These are phyloP conservation scores for Pezicula carpinea DNA, from an alignment of 2,329 filamentous ascomycete species.

Conservation along the genomic window DNA sequence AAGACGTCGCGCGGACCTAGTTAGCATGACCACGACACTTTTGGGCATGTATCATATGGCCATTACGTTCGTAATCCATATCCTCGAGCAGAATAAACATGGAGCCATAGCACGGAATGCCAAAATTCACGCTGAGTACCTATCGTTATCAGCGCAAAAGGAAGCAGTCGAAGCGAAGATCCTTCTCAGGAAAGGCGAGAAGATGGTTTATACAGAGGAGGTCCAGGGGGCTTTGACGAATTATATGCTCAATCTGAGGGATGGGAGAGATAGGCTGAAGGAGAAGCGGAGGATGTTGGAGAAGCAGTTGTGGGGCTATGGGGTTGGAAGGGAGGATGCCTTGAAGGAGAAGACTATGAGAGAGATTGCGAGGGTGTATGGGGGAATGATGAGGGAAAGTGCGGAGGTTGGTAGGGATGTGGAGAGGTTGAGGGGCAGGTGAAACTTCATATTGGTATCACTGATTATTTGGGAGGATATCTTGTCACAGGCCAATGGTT, in stretches of 20 bases:
- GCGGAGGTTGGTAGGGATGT: constrained; percentile 27
- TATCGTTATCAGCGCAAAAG: constrained; percentile 15
- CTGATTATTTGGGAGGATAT: too few species aligned
- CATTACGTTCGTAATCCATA: constrained; percentile 19
- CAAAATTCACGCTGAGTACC: constrained; percentile 13
- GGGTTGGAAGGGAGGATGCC: constrained; percentile 22
- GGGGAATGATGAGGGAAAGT: constrained; percentile 23
- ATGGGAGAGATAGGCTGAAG: constrained; percentile 22
- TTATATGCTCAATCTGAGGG: constrained; percentile 22
- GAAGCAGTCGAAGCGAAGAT: constrained; percentile 11
- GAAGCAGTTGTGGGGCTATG: constrained; percentile 26
- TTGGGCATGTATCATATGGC: constrained; percentile 20
- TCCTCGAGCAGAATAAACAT: constrained; percentile 26
- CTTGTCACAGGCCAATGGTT: too few species aligned
- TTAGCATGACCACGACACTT: constrained; percentile 25
- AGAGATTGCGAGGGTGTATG: constrained; percentile 28
- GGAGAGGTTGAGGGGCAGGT: constrained; percentile 21
- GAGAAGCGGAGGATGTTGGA: constrained; percentile 21
- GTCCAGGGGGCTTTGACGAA: constrained; percentile 20
- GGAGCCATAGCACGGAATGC: constrained; percentile 21
- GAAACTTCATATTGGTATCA: not conserved
- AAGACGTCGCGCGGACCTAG: constrained; percentile 30
- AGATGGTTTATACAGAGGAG: constrained; percentile 24
- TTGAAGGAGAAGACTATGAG: constrained; percentile 28
- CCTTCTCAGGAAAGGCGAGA: constrained; percentile 16